These are phyloP conservation scores for Microdochium nivale DNA, from an alignment of 2,329 filamentous ascomycete species.

Conservation along the genomic window DNA sequence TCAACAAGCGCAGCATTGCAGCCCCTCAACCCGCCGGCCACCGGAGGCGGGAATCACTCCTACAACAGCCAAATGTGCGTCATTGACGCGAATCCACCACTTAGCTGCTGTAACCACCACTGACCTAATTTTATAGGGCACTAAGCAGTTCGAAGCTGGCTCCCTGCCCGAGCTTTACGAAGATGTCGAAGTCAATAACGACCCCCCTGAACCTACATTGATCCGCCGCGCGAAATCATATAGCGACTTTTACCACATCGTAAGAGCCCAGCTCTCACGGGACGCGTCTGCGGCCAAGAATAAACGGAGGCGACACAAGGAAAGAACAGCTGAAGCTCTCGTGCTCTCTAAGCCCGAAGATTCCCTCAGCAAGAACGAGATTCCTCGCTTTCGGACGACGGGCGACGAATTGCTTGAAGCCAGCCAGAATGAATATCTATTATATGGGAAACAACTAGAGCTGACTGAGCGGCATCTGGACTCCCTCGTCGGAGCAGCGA, in stretches of 20 bases:
- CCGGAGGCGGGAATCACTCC: constrained; percentile 59
- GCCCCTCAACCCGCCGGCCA: constrained; percentile 41
- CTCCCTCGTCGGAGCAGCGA: constrained; percentile 67
- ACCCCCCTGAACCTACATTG: constrained; percentile 58
- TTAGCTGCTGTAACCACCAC: constrained; percentile 8
- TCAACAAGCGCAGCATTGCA: constrained; percentile 38
- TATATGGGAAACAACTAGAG: constrained; percentile 74
- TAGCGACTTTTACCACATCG: constrained; percentile 64
- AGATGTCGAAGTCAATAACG: constrained; percentile 43
- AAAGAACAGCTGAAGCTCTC: constrained; percentile 43
- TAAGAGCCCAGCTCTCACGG: constrained; percentile 46
- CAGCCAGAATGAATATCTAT: constrained; percentile 77
- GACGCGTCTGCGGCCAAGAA: constrained; percentile 33
- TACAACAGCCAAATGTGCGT: constrained; percentile 57
- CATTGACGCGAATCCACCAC: constrained; percentile 1
- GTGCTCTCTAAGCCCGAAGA: constrained; percentile 24
- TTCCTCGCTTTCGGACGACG: constrained; percentile 42
- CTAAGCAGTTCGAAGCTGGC: constrained; percentile 41
- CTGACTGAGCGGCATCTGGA: constrained; percentile 78
- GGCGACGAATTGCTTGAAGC: constrained; percentile 66
- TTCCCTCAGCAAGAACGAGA: constrained; percentile 9
- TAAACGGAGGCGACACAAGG: constrained; percentile 28
- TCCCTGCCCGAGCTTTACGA: constrained; percentile 51
- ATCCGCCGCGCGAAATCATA: constrained; percentile 66
- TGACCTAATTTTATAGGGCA: constrained; percentile 34